These are phyloP conservation scores for Fraxinus angustifolia DNA, from an alignment of 305 asterid genomes.

Conservation along the genomic window DNA sequence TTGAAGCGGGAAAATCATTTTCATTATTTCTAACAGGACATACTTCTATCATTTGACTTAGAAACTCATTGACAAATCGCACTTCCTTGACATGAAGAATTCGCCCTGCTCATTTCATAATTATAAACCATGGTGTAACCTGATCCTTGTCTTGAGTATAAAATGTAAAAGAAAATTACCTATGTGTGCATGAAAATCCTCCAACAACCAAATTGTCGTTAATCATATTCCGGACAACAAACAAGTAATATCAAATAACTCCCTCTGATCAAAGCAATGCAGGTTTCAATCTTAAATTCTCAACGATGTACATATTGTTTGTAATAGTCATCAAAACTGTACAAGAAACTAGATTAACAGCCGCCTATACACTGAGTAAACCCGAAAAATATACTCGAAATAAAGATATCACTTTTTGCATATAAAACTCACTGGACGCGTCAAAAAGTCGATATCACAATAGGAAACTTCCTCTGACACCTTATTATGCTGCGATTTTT, in stretches of 20 bases:
- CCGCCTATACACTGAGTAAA: background rate
- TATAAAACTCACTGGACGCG: slow-evolving; percentile 40
- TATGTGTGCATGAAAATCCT: background rate
- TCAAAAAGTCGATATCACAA: slow-evolving; percentile 37
- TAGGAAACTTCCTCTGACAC: slow-evolving; percentile 35
- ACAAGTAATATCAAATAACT: background rate
- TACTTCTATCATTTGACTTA: background rate
- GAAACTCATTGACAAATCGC: background rate
- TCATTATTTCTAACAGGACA: background rate
- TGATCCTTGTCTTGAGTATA: background rate
- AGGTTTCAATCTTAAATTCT: background rate
- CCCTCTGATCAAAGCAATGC: background rate
- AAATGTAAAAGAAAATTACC: background rate
- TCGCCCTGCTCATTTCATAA: background rate
- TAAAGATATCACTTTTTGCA: background rate
- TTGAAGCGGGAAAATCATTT: background rate
- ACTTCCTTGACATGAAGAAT: background rate
- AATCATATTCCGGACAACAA: background rate
- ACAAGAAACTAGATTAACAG: background rate
- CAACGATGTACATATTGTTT: background rate
- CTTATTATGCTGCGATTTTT: slow-evolving; percentile 27
- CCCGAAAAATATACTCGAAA: background rate
- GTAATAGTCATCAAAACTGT: background rate
- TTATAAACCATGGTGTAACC: background rate
- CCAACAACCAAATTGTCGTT: background rate